Evolutionary conservation across 202 grass and related monocot species (phyloP).

Genomic region (Cymbopogon flexuosus): DNA sequence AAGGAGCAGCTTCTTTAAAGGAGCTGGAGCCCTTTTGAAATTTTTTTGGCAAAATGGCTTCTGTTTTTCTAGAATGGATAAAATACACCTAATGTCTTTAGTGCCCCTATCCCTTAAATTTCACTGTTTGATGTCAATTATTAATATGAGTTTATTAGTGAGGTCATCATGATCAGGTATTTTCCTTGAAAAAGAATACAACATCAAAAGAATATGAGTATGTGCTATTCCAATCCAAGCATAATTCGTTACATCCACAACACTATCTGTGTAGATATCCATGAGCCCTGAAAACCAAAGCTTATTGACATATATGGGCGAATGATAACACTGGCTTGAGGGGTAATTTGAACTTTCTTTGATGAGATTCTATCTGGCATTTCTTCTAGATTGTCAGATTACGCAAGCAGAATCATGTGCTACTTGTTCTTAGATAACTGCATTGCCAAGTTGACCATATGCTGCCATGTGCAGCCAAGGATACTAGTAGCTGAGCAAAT

Average conservation of each 20-base stretch:
- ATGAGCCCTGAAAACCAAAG: not conserved
- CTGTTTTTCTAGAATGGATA: too few species aligned
- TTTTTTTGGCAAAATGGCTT: too few species aligned
- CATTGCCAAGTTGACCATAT: slow-evolving; percentile 6
- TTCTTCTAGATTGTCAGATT: slow-evolving; percentile 14
- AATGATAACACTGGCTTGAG: not conserved
- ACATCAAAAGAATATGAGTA: not conserved
- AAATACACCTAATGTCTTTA: too few species aligned
- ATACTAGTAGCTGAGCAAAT: not conserved
- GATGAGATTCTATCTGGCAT: not conserved
- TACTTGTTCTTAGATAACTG: slow-evolving; percentile 6
- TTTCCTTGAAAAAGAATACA: too few species aligned
- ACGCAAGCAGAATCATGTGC: not conserved
- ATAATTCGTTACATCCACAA: not conserved
- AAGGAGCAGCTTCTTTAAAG: too few species aligned
- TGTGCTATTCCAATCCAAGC: not conserved
- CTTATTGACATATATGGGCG: not conserved
- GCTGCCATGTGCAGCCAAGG: slow-evolving; percentile 11
- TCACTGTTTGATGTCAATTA: too few species aligned
- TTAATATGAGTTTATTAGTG: too few species aligned
- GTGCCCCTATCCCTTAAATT: too few species aligned
- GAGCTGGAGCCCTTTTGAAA: too few species aligned
- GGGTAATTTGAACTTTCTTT: not conserved
- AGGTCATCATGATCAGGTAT: too few species aligned
- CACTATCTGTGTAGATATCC: not conserved